Evolutionary conservation across 2,329 filamentous ascomycete genomes (phyloP).

Genomic region (Stachybotrys echinatus): DNA sequence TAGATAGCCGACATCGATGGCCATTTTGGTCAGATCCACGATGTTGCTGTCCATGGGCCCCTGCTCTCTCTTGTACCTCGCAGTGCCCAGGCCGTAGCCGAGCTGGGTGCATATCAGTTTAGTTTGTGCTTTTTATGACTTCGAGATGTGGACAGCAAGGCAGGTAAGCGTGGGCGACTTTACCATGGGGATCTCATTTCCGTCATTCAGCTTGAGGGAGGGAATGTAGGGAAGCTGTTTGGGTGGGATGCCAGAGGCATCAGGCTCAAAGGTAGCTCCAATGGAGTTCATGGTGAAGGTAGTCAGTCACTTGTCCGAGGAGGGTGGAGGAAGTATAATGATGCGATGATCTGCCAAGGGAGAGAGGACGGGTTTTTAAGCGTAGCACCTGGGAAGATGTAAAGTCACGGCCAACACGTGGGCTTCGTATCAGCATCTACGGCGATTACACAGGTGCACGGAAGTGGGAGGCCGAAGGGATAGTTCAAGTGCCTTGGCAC

Average conservation of each 20-base stretch:
- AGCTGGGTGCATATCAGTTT: conserved; percentile 39
- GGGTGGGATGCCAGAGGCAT: conserved; percentile 30
- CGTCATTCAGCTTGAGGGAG: conserved; percentile 66
- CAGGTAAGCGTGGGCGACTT: conserved; percentile 9
- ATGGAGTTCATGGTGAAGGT: conserved; percentile 36
- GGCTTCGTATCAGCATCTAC: too few relatives aligned
- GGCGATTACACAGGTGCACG: neutral
- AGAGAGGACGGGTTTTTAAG: too few relatives aligned
- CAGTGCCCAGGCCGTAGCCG: conserved; percentile 68
- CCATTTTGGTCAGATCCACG: conserved; percentile 46
- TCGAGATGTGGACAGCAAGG: neutral
- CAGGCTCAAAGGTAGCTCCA: conserved; percentile 29
- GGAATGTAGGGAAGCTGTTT: conserved; percentile 43
- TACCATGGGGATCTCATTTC: conserved; percentile 66
- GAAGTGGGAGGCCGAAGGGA: too few relatives aligned
- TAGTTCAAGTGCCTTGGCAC: neutral
- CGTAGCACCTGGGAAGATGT: too few relatives aligned
- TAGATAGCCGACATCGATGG: conserved; percentile 63
- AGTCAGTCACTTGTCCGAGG: too few relatives aligned
- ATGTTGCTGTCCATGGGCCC: conserved; percentile 50
- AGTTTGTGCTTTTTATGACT: neutral
- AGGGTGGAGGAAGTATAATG: too few relatives aligned
- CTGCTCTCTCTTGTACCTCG: conserved; percentile 50
- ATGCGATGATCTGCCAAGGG: too few relatives aligned
- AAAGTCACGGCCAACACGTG: too few relatives aligned